Percentiles rank a stretch among this genome's conserved stretches.
Conservation (phyloP, 768 basidiomycete species). For the Pulveroboletus ravenelii region DNA sequence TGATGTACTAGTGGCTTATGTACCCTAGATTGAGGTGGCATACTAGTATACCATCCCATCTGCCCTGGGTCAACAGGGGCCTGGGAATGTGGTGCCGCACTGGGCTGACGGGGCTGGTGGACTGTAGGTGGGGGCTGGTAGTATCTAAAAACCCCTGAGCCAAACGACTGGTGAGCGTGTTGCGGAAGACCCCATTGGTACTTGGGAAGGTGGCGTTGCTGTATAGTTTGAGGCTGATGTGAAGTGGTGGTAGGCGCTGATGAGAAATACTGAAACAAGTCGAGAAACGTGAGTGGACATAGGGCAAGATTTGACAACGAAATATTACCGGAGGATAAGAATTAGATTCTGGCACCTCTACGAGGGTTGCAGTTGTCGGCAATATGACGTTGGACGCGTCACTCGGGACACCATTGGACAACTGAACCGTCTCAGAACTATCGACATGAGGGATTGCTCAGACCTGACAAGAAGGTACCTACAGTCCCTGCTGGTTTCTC, state of each 20-base stretch:
- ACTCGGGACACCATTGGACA: conserved; percentile 7
- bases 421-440: conserved; percentile 15
- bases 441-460: background rate
- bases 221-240: conserved; percentile 4
- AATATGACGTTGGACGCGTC: conserved; percentile 20
- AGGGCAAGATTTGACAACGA: background rate
- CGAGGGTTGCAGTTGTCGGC: conserved; percentile 34
- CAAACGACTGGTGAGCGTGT: conserved; percentile 1
- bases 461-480: conserved; percentile 2
- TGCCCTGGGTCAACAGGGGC: conserved; percentile 4
- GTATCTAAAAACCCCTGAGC: background rate
- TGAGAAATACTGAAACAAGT: conserved; percentile 11
- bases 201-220: background rate
- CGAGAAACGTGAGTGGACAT: conserved; percentile 4
- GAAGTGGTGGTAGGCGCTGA: background rate
- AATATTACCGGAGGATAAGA: conserved; percentile 14
- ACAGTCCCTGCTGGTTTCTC: conserved; percentile 12
- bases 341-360: conserved; percentile 26
- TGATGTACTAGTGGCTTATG: conserved; percentile 1
- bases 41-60: conserved; percentile 8
- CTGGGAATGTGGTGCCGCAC: background rate
- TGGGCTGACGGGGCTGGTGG: background rate
- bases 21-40: conserved; percentile 1
- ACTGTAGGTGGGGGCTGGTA: background rate
- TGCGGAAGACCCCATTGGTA: background rate